Conservation (phyloP, 2,329 filamentous ascomycete genomes). For the Neonectria ditissima region DNA sequence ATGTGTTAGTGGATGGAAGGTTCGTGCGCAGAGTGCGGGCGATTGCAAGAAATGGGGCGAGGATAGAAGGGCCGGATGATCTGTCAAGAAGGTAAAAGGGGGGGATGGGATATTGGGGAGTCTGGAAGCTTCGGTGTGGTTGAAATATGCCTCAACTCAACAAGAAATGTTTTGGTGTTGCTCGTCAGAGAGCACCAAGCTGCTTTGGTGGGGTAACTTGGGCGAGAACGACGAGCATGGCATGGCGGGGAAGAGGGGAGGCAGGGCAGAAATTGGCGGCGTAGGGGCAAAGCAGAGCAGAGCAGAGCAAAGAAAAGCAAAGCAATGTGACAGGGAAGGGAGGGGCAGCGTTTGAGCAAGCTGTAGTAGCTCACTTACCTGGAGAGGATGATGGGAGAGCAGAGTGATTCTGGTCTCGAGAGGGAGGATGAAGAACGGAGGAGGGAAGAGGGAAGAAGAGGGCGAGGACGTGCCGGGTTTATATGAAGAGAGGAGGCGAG, state of each 20-base stretch:
- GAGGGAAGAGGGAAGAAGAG: slow-evolving; percentile 31
- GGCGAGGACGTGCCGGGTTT: slow-evolving; percentile 31
- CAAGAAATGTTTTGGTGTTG: slow-evolving; percentile 39
- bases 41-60: slow-evolving; percentile 26
- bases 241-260: slow-evolving; percentile 15
- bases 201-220: slow-evolving; percentile 44
- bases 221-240: slow-evolving; percentile 26
- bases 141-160: slow-evolving; percentile 46
- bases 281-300: not conserved
- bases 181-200: slow-evolving; percentile 40
- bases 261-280: not conserved
- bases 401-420: slow-evolving; percentile 30
- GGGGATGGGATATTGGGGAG: slow-evolving; percentile 27
- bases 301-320: not conserved
- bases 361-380: slow-evolving; percentile 33
- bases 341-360: slow-evolving; percentile 7
- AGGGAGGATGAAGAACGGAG: slow-evolving; percentile 25
- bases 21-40: slow-evolving; percentile 29
- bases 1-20: slow-evolving; percentile 36
- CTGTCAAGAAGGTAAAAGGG: slow-evolving; percentile 20
- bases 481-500: slow-evolving; percentile 36
- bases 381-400: slow-evolving; percentile 23
- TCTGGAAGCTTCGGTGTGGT: slow-evolving; percentile 35
- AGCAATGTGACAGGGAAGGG: slow-evolving; percentile 14
- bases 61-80: slow-evolving; percentile 9